Conservation (phyloP, 306 rosid species). For the Prunus mira region DNA sequence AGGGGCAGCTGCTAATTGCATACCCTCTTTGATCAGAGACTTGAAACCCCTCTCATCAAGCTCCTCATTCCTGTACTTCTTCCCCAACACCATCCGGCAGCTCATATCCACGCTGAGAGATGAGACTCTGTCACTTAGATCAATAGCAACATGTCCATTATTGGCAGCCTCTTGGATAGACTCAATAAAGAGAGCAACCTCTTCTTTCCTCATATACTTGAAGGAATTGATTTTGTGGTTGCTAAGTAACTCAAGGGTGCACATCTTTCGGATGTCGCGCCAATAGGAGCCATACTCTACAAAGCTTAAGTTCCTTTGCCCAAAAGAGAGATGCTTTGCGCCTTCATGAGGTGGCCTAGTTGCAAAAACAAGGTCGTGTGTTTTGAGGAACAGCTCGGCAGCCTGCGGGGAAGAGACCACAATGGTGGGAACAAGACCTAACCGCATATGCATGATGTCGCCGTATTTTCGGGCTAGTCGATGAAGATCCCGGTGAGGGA, state of each 20-base stretch:
- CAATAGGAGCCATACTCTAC: slow-evolving; percentile 29
- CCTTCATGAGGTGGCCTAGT: slow-evolving; percentile 20
- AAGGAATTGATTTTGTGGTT: slow-evolving; percentile 28
- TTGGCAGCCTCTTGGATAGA: slow-evolving; percentile 1
- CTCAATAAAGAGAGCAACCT: slow-evolving; percentile 8
- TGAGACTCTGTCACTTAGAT: slow-evolving; percentile 24
- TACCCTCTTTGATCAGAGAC: slow-evolving; percentile 12
- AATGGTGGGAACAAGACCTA: slow-evolving; percentile 19
- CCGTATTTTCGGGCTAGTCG: slow-evolving; percentile 5
- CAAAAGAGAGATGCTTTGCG: slow-evolving; percentile 16
- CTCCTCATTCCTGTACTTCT: not conserved
- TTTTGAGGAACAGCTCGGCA: slow-evolving; percentile 54
- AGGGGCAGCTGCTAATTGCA: slow-evolving; percentile 9
- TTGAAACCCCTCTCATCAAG: slow-evolving; percentile 24
- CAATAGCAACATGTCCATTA: not conserved
- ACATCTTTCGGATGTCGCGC: slow-evolving; percentile 35
- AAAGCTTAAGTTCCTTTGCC: slow-evolving; percentile 13
- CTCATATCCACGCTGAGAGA: slow-evolving; percentile 10
- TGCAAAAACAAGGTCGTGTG: slow-evolving; percentile 37
- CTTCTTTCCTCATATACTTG: slow-evolving; percentile 20
- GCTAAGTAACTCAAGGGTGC: slow-evolving; percentile 12
- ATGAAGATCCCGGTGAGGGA: slow-evolving; percentile 21
- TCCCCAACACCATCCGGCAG: slow-evolving; percentile 30
- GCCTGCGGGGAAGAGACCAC: slow-evolving; percentile 35
- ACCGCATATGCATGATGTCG: slow-evolving; percentile 3